A percentile compares a stretch with the other conserved stretches of the same genome.
phyloP scores from a whole-genome alignment of 345 rosid genomes.

The Gossypium anomalum region DNA sequence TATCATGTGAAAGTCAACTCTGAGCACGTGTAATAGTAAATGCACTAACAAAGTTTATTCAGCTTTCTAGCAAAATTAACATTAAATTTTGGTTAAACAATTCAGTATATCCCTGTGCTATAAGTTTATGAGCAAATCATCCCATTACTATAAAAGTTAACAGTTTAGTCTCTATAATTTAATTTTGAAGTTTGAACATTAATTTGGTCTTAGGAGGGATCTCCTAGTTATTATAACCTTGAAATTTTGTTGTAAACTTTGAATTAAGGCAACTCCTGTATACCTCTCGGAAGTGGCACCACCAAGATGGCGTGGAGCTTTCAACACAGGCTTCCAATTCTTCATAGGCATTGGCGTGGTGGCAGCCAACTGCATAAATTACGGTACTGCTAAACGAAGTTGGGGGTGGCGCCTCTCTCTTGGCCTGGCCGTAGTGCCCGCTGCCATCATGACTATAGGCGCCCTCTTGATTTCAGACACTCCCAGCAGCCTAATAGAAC shows the following conservation, averaged over 20 bases:
- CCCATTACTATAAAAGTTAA: too few species aligned
- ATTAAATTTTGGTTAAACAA: too few species aligned
- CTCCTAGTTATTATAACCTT: not conserved
- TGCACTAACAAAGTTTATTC: not conserved
- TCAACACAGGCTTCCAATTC: conserved; percentile 73
- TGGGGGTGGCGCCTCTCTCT: conserved; percentile 88
- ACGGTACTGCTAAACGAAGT: conserved; percentile 40
- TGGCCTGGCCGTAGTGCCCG: conserved; percentile 67
- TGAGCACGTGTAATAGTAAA: not conserved
- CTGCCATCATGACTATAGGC: conserved; percentile 62
- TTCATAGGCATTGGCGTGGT: conserved; percentile 72
- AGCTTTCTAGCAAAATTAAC: not conserved
- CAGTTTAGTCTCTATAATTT: too few species aligned
- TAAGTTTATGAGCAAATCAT: too few species aligned
- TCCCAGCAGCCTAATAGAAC: conserved; percentile 63
- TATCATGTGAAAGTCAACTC: not conserved
- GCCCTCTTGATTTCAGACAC: conserved; percentile 70
- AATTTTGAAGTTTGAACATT: too few species aligned
- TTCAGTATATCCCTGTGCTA: too few species aligned
- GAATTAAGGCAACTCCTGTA: conserved; percentile 61
- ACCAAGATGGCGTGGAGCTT: conserved; percentile 84
- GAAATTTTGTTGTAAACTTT: not conserved
- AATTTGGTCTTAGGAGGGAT: too few species aligned
- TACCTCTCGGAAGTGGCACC: conserved; percentile 86
- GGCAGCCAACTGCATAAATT: conserved; percentile 59